Conservation (phyloP, 768 basidiomycete genomes). For the Dioszegia hungarica region DNA sequence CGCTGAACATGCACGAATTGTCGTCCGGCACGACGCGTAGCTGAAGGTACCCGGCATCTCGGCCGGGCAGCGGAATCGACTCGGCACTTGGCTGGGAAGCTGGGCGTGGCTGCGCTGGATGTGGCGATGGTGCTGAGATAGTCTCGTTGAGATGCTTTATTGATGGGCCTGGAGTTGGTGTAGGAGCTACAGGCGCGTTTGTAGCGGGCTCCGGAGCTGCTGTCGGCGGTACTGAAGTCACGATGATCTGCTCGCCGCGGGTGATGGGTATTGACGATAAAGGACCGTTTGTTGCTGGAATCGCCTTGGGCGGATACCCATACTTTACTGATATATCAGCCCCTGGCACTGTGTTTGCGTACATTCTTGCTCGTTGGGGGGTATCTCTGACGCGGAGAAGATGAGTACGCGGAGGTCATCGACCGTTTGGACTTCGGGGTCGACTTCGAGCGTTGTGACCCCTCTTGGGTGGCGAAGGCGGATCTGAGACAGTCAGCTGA, state of each 20-base stretch:
- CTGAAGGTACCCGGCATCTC: slow-evolving; percentile 31
- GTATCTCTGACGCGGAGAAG: slow-evolving; percentile 62
- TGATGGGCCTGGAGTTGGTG: slow-evolving; percentile 13
- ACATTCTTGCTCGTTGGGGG: slow-evolving; percentile 70
- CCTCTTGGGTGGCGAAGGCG: slow-evolving; percentile 83
- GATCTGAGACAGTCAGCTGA: slow-evolving; percentile 45
- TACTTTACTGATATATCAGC: slow-evolving; percentile 42
- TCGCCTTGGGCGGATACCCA: slow-evolving; percentile 75
- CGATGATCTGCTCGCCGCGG: slow-evolving; percentile 80
- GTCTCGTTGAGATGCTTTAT: slow-evolving; percentile 10
- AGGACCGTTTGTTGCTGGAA: slow-evolving; percentile 56
- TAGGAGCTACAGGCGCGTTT: no score
- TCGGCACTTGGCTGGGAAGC: background rate
- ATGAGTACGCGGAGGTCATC: slow-evolving; percentile 72
- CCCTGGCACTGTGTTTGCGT: slow-evolving; percentile 51
- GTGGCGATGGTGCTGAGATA: slow-evolving; percentile 17
- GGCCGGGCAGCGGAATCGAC: slow-evolving; percentile 22
- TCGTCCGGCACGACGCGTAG: slow-evolving; percentile 86
- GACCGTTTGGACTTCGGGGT: slow-evolving; percentile 60
- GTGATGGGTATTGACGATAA: slow-evolving; percentile 70
- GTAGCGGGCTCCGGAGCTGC: no score
- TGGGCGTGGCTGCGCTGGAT: slow-evolving; percentile 4
- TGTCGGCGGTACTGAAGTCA: slow-evolving; percentile 50
- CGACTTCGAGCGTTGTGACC: slow-evolving; percentile 68
- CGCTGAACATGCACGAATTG: slow-evolving; percentile 90